Evolutionary conservation across 164 flowering plant species (phyloP), one percentile per base, ranked within the genome.

Genomic region (Cinnamomum chago): DNA sequence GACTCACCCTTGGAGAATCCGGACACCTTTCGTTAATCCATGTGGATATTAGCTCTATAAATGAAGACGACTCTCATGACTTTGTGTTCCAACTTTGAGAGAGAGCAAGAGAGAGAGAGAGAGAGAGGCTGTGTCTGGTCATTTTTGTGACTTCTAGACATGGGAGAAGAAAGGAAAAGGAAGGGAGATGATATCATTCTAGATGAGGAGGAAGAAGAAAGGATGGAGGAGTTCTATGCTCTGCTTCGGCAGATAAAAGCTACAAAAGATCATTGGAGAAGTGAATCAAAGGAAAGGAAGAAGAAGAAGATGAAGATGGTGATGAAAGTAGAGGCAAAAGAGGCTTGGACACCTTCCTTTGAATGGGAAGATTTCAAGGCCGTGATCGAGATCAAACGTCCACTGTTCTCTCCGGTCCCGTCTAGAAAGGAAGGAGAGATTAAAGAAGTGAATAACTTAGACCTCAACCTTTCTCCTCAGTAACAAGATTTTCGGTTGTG

Each of bases 321-420:
- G 13, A 24, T 22, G 28, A 24, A 64, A 22, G 47, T 9, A 40
- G 67, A 64, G 67, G 25, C 23, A 25, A 22, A 14, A 22, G 28
- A 64, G 67, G 67, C 14, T 24, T 64, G 67, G 67, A 64, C 67
- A 10, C 67, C 67, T 64, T 64, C 67, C 28, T 64, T 64, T 23
- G 67, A 64, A 24, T 58, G 62, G 62, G 62, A 58, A 58, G 62
- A 58, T n/a, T 58, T 58, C 18, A 3, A 15, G 1, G 13, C 17
- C 1, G 6, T 17, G 62, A n/a, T n/a, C 62, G 22, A 58, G 18
- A 0, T 58, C 22, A 58, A 58, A 58, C 13, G 22, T 3, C 18
- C 62, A 17, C 18, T 15, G 6, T 3, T n/a, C 62, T 15, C 0
- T 58, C 62, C 22, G 17, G 6, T 22, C 62, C 22, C 62, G 6